Evolutionary conservation across 2,329 filamentous ascomycete genomes (phyloP).

Genomic region (Sclerotiophoma versabilis): DNA sequence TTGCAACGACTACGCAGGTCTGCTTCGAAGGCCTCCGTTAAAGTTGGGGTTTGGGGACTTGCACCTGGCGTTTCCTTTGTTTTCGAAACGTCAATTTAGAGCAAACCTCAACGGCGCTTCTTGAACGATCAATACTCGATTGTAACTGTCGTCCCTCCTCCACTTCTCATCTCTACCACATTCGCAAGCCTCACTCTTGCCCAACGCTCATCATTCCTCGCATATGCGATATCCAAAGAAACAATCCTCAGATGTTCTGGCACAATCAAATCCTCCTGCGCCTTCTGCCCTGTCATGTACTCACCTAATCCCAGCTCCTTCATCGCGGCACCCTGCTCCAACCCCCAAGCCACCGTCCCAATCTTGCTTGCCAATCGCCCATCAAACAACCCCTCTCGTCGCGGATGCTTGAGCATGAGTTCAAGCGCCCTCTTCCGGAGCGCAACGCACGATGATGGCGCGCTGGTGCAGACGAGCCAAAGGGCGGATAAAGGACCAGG

Average conservation of each 20-base stretch:
- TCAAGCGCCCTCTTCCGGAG: conserved; percentile 36
- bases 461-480: conserved; percentile 35
- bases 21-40: too few relatives aligned
- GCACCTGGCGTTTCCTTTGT: too few relatives aligned
- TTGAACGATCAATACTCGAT: conserved; percentile 1
- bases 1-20: too few relatives aligned
- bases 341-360: conserved; percentile 31
- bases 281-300: conserved; percentile 15
- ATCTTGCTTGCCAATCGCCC: conserved; percentile 66
- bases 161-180: conserved; percentile 23
- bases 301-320: conserved; percentile 16
- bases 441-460: conserved; percentile 24
- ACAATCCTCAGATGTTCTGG: conserved; percentile 33
- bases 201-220: conserved; percentile 21
- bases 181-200: conserved; percentile 33
- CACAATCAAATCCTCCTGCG: conserved; percentile 20
- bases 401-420: conserved; percentile 36
- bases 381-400: conserved; percentile 61
- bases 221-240: conserved; percentile 29
- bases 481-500: conserved; percentile 35
- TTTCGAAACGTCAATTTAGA: too few relatives aligned
- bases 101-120: too few relatives aligned
- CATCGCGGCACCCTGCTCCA: conserved; percentile 37
- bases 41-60: too few relatives aligned
- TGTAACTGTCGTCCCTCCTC: conserved; percentile 19